Evolutionary conservation across 768 basidiomycete species (phyloP), one percentile per base, ranked within the genome.

Genomic region (Trametes cinnabarina): DNA sequence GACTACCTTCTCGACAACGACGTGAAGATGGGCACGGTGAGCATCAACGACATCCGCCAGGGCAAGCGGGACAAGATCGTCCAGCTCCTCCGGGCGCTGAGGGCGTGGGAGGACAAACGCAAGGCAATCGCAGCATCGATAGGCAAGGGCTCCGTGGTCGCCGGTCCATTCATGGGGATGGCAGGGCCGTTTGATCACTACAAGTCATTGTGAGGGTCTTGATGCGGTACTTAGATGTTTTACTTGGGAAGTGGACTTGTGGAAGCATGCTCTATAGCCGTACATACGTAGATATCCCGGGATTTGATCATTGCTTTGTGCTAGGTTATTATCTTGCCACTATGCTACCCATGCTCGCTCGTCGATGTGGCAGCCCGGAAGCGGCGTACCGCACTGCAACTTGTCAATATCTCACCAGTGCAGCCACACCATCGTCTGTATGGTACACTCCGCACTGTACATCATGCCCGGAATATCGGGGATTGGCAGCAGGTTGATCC

Each of bases 1-100:
- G 95, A 98, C 73, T 94, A 92, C 73, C 73, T 97, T 54, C 80
- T 98, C 46, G 93, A 95, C 65, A 92, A 93, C 59, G 94, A 94
- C 47, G 86, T 95, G 56, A 88, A 89, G 74, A 91, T 96, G 78
- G 94, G 90, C 9, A 84, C 86, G 60, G 88, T 98, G 30, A 94
- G 90, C 65, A 95, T 97, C 73, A 96, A 96, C 68, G 96, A 98
- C 72, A 80, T 98, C 32, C 79, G 92, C 49, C 82, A 84, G 60
- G 92, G 90, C 28, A 91, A 88, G 69, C 77, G 84, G 47, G 87
- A 89, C 43, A 94, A 92, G 76, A 83, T 96, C 59, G 64, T 87
- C 4, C 88, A 93, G 70, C 74, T 98, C 32, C 69, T 98, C 65
- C 84, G 79, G 64, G 88, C 89, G 35, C 69, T 94, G 65, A 90